Evolutionary conservation across 1,284 basidiomycete species (phyloP).

Genomic region (Irpex sp.): DNA sequence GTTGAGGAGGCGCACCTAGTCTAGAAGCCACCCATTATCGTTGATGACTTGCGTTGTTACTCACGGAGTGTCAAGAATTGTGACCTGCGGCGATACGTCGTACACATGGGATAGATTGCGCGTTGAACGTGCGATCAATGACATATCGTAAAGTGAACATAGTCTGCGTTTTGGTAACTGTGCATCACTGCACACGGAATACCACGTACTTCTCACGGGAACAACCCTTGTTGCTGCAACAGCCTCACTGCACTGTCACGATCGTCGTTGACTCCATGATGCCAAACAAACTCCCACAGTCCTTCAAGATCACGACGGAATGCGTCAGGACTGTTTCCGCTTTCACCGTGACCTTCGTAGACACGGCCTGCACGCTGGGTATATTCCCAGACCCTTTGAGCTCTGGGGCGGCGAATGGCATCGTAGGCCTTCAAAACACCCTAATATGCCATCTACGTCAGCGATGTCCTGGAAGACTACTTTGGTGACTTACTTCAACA

Average conservation of each 20-base stretch:
- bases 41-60: no score
- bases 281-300: slow-evolving; percentile 4
- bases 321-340: not conserved
- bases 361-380: slow-evolving; percentile 7
- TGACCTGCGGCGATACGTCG: no score
- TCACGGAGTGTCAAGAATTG: no score
- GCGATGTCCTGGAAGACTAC: not conserved
- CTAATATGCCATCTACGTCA: not conserved
- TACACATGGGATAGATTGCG: no score
- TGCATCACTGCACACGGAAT: no score
- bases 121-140: no score
- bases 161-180: no score
- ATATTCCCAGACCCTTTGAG: slow-evolving; percentile 12
- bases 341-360: slow-evolving; percentile 11
- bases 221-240: not conserved
- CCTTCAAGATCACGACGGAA: not conserved
- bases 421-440: slow-evolving; percentile 10
- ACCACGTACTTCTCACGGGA: not conserved
- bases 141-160: no score
- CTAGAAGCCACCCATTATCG: no score
- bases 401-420: slow-evolving; percentile 10
- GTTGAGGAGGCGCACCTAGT: no score
- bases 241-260: not conserved
- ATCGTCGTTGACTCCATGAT: not conserved
- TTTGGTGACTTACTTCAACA: slow-evolving; percentile 35